Base-by-base conservation (phyloP, 352 stramenopile genomes). In the Saprolegnia diclina region DNA sequence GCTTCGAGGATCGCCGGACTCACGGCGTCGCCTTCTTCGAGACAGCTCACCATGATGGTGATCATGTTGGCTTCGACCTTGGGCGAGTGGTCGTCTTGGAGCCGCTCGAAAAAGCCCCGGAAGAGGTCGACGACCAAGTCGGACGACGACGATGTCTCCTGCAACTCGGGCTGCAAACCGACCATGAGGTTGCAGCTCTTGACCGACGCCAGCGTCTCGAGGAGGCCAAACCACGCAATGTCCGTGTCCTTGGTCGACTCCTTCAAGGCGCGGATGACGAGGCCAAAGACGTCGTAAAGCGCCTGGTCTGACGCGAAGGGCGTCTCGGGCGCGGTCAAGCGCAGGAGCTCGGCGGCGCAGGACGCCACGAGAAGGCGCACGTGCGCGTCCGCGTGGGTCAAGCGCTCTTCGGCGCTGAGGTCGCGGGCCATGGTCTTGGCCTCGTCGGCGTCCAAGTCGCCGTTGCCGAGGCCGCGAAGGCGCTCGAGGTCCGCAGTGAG, bases 1-100 rank as follows among this genome's bases (percentile, higher is more conserved):
- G 52, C 50, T 45, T 72, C 65, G 14, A 72, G 38, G 10, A 72
- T 19, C 21, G 37, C 21, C n/a, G 55, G 65, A 0, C 92, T 83
- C 40, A 95, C 71, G 3, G 65, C 59, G 18, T 90, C 82, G 50
- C 71, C 81, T 32, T 92, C 83, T 76, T 95, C 84, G 46, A 95
- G 74, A 38, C 84, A 93, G 9, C 77, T 62, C 0, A 79, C 71
- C 79, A 94, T 86, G 37, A 94, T 82, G 22, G 71, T 79, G 42
- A 94, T 70, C 83, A 92, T 94, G 44, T 89, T 70, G 18, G 77
- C 81, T 57, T 92, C 80, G n/a, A 91, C 79, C 70, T 90, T 87
- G 18, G 71, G 52, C 4, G 83, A 85, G 56, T 92, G 85, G 7
- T 87, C 74, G 16, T 77, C 77, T 45, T 71, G 74, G 48, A 93